phyloP scores from a whole-genome alignment of 164 flowering plant genomes.

The Magnolia sinica region DNA sequence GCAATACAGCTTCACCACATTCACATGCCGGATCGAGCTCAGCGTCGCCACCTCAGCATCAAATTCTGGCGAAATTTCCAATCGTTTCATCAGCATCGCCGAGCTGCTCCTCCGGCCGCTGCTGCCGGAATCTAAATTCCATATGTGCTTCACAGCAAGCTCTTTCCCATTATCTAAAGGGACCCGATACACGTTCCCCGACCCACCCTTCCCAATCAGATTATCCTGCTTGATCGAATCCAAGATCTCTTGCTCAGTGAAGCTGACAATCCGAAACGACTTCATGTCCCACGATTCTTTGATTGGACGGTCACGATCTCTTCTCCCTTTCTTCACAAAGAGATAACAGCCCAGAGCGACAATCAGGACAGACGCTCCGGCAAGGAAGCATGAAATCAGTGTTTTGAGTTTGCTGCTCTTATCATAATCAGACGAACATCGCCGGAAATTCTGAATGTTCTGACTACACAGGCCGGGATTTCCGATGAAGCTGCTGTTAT shows the following conservation, averaged over 20 bases:
- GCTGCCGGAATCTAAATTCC: constrained; percentile 26
- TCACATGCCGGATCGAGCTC: constrained; percentile 68
- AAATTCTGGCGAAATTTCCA: constrained; percentile 34
- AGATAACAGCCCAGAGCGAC: constrained; percentile 28
- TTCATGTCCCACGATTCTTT: constrained; percentile 76
- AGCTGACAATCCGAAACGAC: constrained; percentile 58
- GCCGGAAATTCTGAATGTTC: constrained; percentile 26
- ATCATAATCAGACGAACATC: constrained; percentile 37
- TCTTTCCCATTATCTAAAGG: constrained; percentile 37
- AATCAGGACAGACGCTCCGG: constrained; percentile 25
- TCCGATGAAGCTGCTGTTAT: constrained; percentile 55
- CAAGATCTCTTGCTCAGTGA: constrained; percentile 69
- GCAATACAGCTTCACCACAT: constrained; percentile 74
- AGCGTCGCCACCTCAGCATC: constrained; percentile 71
- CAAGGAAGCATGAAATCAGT: constrained; percentile 37
- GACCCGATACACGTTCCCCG: constrained; percentile 73
- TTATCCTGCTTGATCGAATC: constrained; percentile 64
- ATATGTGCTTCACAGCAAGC: constrained; percentile 76
- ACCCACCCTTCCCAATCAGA: constrained; percentile 80
- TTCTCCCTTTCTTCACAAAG: constrained; percentile 29
- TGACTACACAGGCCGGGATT: constrained; percentile 63
- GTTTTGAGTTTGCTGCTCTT: constrained; percentile 28
- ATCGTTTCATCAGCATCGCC: constrained; percentile 32
- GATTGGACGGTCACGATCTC: constrained; percentile 27
- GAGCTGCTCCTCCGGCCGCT: constrained; percentile 13